A percentile compares a stretch with the other conserved stretches of the same genome.
Evolutionary conservation across 2,329 filamentous ascomycete species (phyloP).

Genomic region (Cryoendolithus antarcticus): DNA sequence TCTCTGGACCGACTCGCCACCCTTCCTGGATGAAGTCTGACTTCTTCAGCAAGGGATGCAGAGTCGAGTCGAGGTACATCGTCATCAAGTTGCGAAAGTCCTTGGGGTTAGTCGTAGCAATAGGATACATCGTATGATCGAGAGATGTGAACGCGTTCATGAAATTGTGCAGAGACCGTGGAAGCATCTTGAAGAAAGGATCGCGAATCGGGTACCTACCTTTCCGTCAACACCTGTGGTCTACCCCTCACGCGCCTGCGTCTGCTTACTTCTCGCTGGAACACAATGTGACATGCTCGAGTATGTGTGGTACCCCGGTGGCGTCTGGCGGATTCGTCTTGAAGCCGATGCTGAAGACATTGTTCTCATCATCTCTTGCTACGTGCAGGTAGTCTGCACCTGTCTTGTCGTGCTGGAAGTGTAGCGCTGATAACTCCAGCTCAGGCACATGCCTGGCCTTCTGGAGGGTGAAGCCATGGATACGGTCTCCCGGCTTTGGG

Average conservation of each 20-base stretch:
- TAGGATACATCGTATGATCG: conserved; percentile 95
- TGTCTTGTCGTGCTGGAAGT: conserved; percentile 87
- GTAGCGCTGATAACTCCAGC: conserved; percentile 79
- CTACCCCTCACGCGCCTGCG: not conserved
- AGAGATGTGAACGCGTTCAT: conserved; percentile 98
- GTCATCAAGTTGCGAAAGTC: conserved; percentile 95
- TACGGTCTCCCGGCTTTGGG: conserved; percentile 67
- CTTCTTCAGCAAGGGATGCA: conserved; percentile 78
- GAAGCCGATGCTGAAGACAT: conserved; percentile 98
- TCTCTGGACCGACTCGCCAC: conserved; percentile 90
- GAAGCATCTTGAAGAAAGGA: conserved; percentile 99
- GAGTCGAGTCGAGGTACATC: conserved; percentile 88
- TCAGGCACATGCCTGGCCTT: conserved; percentile 87
- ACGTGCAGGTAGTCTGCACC: conserved; percentile 94
- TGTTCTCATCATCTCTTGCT: conserved; percentile 89
- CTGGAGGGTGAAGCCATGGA: conserved; percentile 87
- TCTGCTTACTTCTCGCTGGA: conserved; percentile 70
- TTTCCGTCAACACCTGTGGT: conserved; percentile 5
- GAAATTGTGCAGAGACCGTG: conserved; percentile 94
- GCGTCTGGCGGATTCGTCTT: conserved; percentile 97
- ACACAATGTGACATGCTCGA: conserved; percentile 94
- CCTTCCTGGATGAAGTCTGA: conserved; percentile 94
- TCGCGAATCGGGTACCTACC: conserved; percentile 87
- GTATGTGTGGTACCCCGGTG: conserved; percentile 89
- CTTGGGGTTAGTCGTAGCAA: conserved; percentile 89